Evolutionary conservation across 768 basidiomycete genomes (phyloP), one percentile per base, ranked within the genome.

Genomic region (Tephrocybe rancida): DNA sequence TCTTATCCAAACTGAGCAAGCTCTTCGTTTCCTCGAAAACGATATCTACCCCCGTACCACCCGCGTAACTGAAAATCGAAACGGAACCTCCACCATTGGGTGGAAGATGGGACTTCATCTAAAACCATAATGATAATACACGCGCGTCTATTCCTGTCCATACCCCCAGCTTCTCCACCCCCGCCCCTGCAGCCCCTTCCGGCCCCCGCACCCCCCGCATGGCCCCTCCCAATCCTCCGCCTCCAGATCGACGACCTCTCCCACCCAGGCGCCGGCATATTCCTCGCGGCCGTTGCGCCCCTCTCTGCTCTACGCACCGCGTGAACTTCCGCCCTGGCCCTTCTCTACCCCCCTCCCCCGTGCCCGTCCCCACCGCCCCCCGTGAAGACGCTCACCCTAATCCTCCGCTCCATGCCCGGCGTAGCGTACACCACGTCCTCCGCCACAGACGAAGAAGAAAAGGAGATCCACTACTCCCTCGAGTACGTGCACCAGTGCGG

Each of bases 401-500:
- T 88, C 52, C 76, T 90, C 37, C 79, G 84, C 16, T 67, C 80
- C 27, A 87, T 90, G 79, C 76, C 78, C 18, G 89, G 88, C 27
- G 82, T 90, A 9, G 90, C 90, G 27, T 75, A 88, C 66, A 87
- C 89, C 0, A 74, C 63, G 32, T 87, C 8, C 45, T 70, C 13
- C 65, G 73, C 16, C 74, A 83, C 66, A 92, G n/a, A n/a, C n/a
- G n/a, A n/a, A n/a, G n/a, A n/a, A n/a, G n/a, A n/a, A n/a, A n/a
- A 92, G 71, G 86, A 91, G 69, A 85, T 92, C 26, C 84, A 89
- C 62, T 76, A 90, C 44, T 86, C 88, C 6, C 77, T 87, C 21
- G 76, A 85, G 44, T 82, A 91, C 68, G 77, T 92, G 67, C 69
- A 70, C 46, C 71, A 74, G 70, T 66, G 29, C 63, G 64, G 13